Evolutionary conservation across 2,329 filamentous ascomycete species (phyloP).

Genomic region (Fusarium floridanum): DNA sequence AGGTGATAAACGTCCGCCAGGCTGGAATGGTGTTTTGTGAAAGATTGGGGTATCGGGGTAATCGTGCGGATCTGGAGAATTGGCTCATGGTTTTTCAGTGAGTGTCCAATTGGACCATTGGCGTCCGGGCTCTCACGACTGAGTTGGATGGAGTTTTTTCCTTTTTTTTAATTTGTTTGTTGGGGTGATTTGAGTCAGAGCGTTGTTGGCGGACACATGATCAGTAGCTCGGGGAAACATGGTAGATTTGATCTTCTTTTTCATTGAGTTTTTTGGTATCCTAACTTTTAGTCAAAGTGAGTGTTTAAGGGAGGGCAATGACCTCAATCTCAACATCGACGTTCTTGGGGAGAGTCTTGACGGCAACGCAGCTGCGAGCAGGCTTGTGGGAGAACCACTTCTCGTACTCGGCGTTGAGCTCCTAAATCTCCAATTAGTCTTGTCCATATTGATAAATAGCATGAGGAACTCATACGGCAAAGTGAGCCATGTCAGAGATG

Average conservation of each 20-base stretch:
- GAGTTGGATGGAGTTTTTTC: not conserved
- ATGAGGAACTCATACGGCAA: conserved; percentile 64
- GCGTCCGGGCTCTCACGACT: not conserved
- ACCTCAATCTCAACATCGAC: conserved; percentile 93
- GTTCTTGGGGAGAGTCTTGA: conserved; percentile 88
- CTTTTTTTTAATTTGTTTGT: not conserved
- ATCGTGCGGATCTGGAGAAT: not conserved
- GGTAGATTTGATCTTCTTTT: conserved; percentile 3
- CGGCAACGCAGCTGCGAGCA: conserved; percentile 89
- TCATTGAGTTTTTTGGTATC: not conserved
- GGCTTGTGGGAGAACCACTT: conserved; percentile 88
- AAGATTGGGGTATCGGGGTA: not conserved
- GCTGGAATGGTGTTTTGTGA: conserved; percentile 6
- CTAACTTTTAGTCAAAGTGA: conserved; percentile 1
- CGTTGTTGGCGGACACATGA: not conserved
- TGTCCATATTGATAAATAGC: no score
- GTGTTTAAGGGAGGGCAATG: conserved; percentile 75
- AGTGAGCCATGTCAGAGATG: conserved; percentile 90
- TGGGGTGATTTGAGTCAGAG: not conserved
- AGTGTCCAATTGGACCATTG: not conserved
- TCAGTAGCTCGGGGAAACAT: not conserved
- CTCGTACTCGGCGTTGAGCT: conserved; percentile 88
- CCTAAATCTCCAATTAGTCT: conserved; percentile 50
- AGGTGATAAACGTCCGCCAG: not conserved
- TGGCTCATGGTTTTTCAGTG: not conserved